Evolutionary conservation across 768 basidiomycete species (phyloP), one percentile per base, ranked within the genome.

Genomic region (Termitomyces sp.): DNA sequence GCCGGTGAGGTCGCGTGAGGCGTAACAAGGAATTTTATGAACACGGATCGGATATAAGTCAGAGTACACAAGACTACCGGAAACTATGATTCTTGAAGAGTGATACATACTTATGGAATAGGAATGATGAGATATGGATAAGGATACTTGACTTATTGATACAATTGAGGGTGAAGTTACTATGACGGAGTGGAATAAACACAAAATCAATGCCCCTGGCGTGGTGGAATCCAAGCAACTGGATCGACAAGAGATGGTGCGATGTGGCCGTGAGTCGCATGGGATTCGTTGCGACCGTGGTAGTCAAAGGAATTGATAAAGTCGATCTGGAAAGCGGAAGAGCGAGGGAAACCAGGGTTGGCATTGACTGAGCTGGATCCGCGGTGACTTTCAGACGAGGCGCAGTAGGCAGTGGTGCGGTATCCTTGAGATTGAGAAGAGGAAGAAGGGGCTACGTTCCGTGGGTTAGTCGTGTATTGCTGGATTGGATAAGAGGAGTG

Each of bases 81-180:
- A 20, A 14, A 27, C 18, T 40, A 39, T 39, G 51, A 22, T 61
- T 57, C 30, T 52, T 45, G 37, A 53, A 57, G 40, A 36, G 26
- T 53, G 30, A 55, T 61, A 56, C 54, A 59, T 34, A 34, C 16
- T 40, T 32, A 14, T 59, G 36, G 34, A 51, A 44, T 18, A 55
- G 46, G 39, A 54, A 53, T 52, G 32, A 30, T 33, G 40, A 30
- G 45, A 56, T 51, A 55, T 34, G 26, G 51, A 62, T 62, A 60
- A 62, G 44, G 53, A 62, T 62, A 58, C 52, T 46, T 55, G 58
- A 50, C 47, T 39, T 51, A 53, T 44, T 47, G 61, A 56, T 64
- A 62, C 58, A 64, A 39, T 39, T 39, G 46, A 37, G 37, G 39
- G 20, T 36, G 43, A 32, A 22, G 20, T 18, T 37, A 57, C 2